A percentile compares a stretch with the other conserved stretches of the same genome.
Conservation (phyloP, 352 stramenopile species). For the Phytophthora podocarpi region DNA sequence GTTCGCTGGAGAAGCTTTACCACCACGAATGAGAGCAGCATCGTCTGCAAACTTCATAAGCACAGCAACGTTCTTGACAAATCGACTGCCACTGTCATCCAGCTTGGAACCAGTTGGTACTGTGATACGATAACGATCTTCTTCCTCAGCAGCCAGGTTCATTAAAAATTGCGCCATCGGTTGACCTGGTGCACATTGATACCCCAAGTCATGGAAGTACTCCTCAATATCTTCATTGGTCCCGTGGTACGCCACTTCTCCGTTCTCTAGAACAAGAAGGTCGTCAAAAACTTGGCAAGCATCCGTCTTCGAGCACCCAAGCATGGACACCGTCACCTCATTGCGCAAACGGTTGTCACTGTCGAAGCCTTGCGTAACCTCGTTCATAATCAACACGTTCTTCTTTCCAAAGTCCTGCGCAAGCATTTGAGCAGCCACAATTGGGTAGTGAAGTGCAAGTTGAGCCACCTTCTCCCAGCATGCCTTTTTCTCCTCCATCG, state of each 20-base stretch:
- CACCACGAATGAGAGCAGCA: background rate
- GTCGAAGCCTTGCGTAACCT: conserved; percentile 14
- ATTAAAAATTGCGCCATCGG: conserved; percentile 35
- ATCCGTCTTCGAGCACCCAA: conserved; percentile 5
- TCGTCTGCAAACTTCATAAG: conserved; percentile 23
- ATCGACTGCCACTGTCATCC: background rate
- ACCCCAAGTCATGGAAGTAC: conserved; percentile 24
- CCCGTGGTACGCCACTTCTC: conserved; percentile 21
- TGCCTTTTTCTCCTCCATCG: conserved; percentile 15
- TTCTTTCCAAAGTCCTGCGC: conserved; percentile 23
- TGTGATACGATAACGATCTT: conserved; percentile 15
- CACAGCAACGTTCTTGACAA: conserved; percentile 10
- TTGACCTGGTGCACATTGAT: conserved; percentile 23
- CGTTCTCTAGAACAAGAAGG: conserved; percentile 26
- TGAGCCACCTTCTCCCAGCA: conserved; percentile 17
- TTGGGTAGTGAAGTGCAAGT: conserved; percentile 22
- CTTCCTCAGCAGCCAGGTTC: conserved; percentile 18
- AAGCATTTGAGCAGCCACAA: conserved; percentile 23
- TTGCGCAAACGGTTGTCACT: conserved; percentile 15
- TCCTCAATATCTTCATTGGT: conserved; percentile 17
- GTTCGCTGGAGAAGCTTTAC: background rate
- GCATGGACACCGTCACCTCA: conserved; percentile 19
- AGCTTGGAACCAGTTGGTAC: conserved; percentile 1
- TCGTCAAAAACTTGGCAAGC: conserved; percentile 26
- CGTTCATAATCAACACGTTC: conserved; percentile 29